Evolutionary conservation across 139 green algal species (phyloP).

Genomic region (Haematococcus sp.): DNA sequence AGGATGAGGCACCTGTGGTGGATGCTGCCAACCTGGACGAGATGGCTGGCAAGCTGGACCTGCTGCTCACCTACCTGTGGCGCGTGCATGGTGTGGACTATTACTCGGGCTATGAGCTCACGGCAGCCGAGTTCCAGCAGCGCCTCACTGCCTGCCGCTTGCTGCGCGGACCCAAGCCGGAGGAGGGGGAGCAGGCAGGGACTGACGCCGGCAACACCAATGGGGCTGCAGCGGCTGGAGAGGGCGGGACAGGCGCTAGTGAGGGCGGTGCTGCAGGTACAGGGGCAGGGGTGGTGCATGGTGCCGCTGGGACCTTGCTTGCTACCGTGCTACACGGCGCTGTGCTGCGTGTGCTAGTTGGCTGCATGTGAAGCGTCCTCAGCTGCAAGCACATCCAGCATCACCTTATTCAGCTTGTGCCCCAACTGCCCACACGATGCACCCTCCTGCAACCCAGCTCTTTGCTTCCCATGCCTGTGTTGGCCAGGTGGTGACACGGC

Average conservation of each 20-base stretch:
- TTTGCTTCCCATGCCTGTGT: too few relatives aligned
- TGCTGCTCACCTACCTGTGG: conserved; percentile 89
- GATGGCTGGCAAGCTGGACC: conserved; percentile 64
- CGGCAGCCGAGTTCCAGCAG: conserved; percentile 15
- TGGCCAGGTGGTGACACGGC: conserved; percentile 1
- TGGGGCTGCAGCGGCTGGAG: too few relatives aligned
- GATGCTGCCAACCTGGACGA: conserved; percentile 27
- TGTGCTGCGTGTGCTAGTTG: too few relatives aligned
- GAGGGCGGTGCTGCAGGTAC: background rate
- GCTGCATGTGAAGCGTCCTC: too few relatives aligned
- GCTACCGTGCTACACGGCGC: too few relatives aligned
- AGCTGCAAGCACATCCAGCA: too few relatives aligned
- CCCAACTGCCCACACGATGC: too few relatives aligned
- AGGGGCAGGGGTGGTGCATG: background rate
- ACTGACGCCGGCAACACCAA: background rate
- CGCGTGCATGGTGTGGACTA: conserved; percentile 89
- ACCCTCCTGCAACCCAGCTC: too few relatives aligned
- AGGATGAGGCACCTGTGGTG: conserved; percentile 23
- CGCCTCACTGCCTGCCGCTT: conserved; percentile 17
- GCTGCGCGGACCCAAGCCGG: conserved; percentile 10
- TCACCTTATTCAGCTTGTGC: too few relatives aligned
- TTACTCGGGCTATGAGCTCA: conserved; percentile 66
- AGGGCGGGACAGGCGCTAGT: background rate
- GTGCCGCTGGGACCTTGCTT: too few relatives aligned
- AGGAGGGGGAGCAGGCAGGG: background rate